Evolutionary conservation across 768 basidiomycete species (phyloP).

Genomic region (Podaxis pistillaris): DNA sequence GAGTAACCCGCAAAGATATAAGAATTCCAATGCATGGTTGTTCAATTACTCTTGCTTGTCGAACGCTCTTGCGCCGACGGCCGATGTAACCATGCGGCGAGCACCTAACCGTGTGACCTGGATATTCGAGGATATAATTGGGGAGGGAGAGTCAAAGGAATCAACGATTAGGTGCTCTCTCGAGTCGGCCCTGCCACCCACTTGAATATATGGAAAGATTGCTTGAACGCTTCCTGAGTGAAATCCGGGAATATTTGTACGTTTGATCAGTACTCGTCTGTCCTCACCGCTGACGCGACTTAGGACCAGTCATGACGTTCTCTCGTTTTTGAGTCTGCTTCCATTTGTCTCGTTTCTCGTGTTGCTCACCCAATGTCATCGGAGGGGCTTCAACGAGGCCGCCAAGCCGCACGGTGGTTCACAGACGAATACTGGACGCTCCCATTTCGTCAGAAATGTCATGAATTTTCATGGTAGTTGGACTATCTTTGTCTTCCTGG

Average conservation of each 20-base stretch:
- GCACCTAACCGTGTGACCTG: neutral
- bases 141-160: neutral
- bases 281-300: neutral
- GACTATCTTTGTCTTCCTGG: constrained; percentile 45
- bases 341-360: neutral
- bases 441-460: constrained; percentile 21
- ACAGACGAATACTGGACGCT: neutral
- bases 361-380: neutral
- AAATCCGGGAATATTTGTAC: neutral
- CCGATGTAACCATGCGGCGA: neutral
- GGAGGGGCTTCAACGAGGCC: too few relatives aligned
- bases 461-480: constrained; percentile 43
- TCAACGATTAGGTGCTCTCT: neutral
- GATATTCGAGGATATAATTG: too few relatives aligned
- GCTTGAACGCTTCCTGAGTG: neutral
- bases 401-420: neutral
- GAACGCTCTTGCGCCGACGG: too few relatives aligned
- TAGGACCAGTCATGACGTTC: neutral
- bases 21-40: too few relatives aligned
- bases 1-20: too few relatives aligned
- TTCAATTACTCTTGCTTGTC: too few relatives aligned
- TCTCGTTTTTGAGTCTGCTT: neutral
- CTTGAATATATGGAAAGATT: neutral
- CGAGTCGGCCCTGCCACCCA: neutral
- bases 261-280: neutral